Evolutionary conservation across 495 filamentous ascomycete genomes (phyloP), one percentile per base, ranked within the genome.

Genomic region (Aspergillus cristatus): DNA sequence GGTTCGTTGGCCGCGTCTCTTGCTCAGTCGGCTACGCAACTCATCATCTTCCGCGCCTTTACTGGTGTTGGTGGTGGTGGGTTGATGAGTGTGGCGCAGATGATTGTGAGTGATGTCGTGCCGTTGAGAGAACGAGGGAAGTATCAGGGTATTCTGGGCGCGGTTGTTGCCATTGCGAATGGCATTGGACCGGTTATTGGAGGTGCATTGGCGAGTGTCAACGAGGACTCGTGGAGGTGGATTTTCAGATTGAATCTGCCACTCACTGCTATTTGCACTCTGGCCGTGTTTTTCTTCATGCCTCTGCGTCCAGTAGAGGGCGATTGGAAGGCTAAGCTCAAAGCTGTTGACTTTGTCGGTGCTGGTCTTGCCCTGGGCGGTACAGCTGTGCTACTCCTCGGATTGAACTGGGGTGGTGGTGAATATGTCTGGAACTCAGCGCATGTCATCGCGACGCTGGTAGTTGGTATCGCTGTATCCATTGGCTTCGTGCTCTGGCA

Each of bases 81-180:
- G 1, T 48, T 77, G 15, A 68, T 74, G 62, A 74, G 70, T 0
- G 54, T 74, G 14, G 71, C 67, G 38, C 57, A 62, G 45, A 69
- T 70, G 46, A 74, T 77, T 14, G 68, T 75, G 16, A 72, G 66
- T 32, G 75, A 78, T 36, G 64, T 77, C 1, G 71, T 72, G 2
- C 66, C 70, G 7, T 56, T 78, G 11, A 55, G 68, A 13, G 64
- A 77, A 41, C 51, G 75, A 40, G 75, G 74, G 0, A 75, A 75
- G 46, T 78, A 77, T 36, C 70, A 75, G 51, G 75, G 73, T 3
- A 75, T 77, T 24, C 55, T 78, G 5, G 72, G 73, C 5, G 63
- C 63, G 10, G 65, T 69, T 1, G 68, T 76, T 11, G 75, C 69
- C 5, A 53, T 76, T 28, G 64, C 67, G 1, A 73, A 76, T 38